Evolutionary conservation across 1,139 yeast genomes (phyloP).

Genomic region (Wickerhamomyces sp.): DNA sequence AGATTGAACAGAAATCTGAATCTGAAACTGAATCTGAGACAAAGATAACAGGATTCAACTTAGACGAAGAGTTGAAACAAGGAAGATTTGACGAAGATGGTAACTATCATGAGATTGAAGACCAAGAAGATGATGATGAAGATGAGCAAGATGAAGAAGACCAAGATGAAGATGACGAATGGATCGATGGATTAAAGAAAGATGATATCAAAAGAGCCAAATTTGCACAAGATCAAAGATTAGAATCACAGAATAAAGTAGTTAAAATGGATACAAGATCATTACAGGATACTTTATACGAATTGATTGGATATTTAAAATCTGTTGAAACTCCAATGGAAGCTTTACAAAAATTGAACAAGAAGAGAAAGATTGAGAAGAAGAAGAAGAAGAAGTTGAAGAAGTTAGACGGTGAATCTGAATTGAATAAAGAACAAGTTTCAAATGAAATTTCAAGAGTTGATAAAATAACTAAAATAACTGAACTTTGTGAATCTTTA

Average conservation of each 20-base stretch:
- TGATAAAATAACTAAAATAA: slow-evolving; percentile 33
- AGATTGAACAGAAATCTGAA: too few relatives aligned
- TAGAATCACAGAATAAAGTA: slow-evolving; percentile 9
- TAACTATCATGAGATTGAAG: slow-evolving; percentile 43
- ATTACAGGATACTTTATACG: slow-evolving; percentile 28
- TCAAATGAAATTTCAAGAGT: slow-evolving; percentile 27
- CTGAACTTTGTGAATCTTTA: slow-evolving; percentile 47
- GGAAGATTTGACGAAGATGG: slow-evolving; percentile 64
- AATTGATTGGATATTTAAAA: slow-evolving; percentile 40
- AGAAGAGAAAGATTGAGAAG: slow-evolving; percentile 24
- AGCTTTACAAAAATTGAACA: slow-evolving; percentile 43
- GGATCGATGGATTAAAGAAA: slow-evolving; percentile 40
- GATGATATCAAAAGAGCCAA: slow-evolving; percentile 45
- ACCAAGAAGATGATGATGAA: slow-evolving; percentile 34
- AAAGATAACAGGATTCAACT: slow-evolving; percentile 56
- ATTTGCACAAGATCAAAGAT: slow-evolving; percentile 33
- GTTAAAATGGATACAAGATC: too few relatives aligned
- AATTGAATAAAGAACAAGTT: too few relatives aligned
- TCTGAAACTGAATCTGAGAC: slow-evolving; percentile 31
- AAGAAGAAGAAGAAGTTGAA: slow-evolving; percentile 7
- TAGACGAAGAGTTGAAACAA: slow-evolving; percentile 50
- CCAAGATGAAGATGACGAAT: slow-evolving; percentile 40
- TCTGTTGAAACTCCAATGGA: slow-evolving; percentile 66
- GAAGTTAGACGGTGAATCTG: slow-evolving; percentile 15
- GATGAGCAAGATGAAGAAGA: slow-evolving; percentile 43